A percentile compares a stretch with the other conserved stretches of the same genome.
phyloP scores from a whole-genome alignment of 2,329 filamentous ascomycete genomes.

The Penicillium paneum region DNA sequence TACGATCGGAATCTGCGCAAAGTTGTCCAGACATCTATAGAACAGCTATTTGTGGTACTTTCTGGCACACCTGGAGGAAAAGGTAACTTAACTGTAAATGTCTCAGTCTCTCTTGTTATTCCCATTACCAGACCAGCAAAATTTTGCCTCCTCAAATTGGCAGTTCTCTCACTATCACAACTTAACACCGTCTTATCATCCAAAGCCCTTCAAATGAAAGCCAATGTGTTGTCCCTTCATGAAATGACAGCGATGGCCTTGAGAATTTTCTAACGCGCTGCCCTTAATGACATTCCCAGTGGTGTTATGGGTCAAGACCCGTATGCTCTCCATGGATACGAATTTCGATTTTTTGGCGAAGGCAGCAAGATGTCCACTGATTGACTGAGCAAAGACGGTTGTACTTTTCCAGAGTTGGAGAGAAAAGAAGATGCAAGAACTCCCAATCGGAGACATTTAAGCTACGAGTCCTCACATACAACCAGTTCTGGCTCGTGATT shows the following conservation, averaged over 20 bases:
- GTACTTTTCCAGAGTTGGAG: too few species aligned
- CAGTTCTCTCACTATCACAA: not conserved
- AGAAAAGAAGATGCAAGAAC: too few species aligned
- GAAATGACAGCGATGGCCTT: not conserved
- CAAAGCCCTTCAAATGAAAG: not conserved
- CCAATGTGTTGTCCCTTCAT: not conserved
- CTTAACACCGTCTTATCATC: not conserved
- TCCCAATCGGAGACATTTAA: too few species aligned
- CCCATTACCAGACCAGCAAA: not conserved
- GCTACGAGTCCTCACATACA: not conserved
- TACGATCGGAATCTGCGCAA: not conserved
- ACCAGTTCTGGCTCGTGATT: not conserved
- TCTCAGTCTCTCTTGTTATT: not conserved
- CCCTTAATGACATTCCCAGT: too few species aligned
- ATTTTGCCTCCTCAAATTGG: not conserved
- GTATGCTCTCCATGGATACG: too few species aligned
- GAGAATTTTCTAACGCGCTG: not conserved
- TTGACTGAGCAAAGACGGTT: too few species aligned
- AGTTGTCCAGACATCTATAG: not conserved
- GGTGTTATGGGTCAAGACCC: too few species aligned
- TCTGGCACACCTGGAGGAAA: not conserved
- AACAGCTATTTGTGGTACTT: not conserved
- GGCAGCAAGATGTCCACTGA: too few species aligned
- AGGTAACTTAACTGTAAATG: not conserved
- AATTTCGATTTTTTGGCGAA: too few species aligned